Percentiles rank a stretch among this genome's conserved stretches.
Conservation (phyloP, 2,329 filamentous ascomycete species). For the Drechslerella dactyloides region DNA sequence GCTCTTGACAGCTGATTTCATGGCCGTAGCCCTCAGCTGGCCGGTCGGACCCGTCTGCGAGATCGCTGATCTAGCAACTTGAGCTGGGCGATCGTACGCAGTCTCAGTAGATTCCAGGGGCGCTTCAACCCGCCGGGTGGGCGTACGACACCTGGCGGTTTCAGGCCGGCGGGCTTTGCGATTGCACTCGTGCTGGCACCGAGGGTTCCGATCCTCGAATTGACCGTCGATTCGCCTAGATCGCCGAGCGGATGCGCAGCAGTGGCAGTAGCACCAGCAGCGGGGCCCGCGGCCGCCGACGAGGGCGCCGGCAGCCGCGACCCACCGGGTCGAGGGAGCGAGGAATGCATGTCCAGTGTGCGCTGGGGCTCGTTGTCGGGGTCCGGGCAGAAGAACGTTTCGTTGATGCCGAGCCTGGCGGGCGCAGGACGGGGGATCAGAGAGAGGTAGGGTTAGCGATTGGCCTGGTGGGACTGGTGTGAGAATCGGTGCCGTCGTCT, state of each 20-base stretch:
- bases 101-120: slow-evolving; percentile 23
- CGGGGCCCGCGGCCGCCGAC: slow-evolving; percentile 17
- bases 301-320: slow-evolving; percentile 45
- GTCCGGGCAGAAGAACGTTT: slow-evolving; percentile 15
- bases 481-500: not conserved
- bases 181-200: slow-evolving; percentile 21
- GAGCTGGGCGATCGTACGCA: slow-evolving; percentile 31
- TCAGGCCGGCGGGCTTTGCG: slow-evolving; percentile 33
- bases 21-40: slow-evolving; percentile 5
- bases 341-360: slow-evolving; percentile 40
- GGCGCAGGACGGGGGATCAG: slow-evolving; percentile 10
- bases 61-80: slow-evolving; percentile 43
- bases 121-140: slow-evolving; percentile 14
- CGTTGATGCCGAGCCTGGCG: slow-evolving; percentile 31
- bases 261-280: slow-evolving; percentile 15
- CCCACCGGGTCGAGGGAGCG: slow-evolving; percentile 50
- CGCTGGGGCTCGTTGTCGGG: slow-evolving; percentile 10
- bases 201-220: slow-evolving; percentile 29
- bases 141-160: slow-evolving; percentile 15
- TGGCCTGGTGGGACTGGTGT: not conserved
- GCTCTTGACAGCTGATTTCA: slow-evolving; percentile 14
- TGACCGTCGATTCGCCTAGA: slow-evolving; percentile 40
- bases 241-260: slow-evolving; percentile 29
- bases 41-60: slow-evolving; percentile 27
- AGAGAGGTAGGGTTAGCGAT: slow-evolving; percentile 14